These are phyloP conservation scores for Strobilomyces dryophilus DNA, from an alignment of 768 basidiomycete genomes.

Conservation along the genomic window DNA sequence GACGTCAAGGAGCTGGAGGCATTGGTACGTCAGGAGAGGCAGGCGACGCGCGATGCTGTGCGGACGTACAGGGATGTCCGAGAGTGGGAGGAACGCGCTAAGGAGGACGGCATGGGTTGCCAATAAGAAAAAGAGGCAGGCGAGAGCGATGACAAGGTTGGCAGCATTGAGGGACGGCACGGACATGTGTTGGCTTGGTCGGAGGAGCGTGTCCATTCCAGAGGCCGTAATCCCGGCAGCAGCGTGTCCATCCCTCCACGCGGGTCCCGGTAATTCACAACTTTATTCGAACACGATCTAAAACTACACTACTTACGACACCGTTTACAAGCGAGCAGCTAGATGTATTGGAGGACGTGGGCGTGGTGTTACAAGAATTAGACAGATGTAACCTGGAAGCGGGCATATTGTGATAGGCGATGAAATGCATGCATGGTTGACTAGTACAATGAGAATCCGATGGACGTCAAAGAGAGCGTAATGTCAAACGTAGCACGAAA, in stretches of 20 bases:
- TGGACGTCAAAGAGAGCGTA: constrained; percentile 17
- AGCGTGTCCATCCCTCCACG: constrained; percentile 15
- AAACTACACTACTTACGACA: constrained; percentile 27
- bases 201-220: constrained; percentile 9
- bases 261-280: neutral
- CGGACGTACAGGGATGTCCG: constrained; percentile 47
- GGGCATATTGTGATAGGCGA: constrained; percentile 21
- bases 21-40: constrained; percentile 19
- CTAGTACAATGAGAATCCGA: constrained; percentile 24
- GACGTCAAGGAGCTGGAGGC: constrained; percentile 53
- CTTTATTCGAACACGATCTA: constrained; percentile 23
- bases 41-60: neutral
- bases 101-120: constrained; percentile 63
- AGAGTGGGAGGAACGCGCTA: constrained; percentile 56
- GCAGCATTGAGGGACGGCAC: constrained; percentile 34
- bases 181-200: constrained; percentile 21
- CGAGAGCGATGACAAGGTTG: constrained; percentile 43
- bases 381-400: constrained; percentile 19
- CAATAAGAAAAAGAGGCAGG: constrained; percentile 50
- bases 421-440: constrained; percentile 25
- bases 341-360: constrained; percentile 16
- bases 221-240: constrained; percentile 28
- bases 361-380: constrained; percentile 31
- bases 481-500: constrained; percentile 13
- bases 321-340: constrained; percentile 12